phyloP scores from a whole-genome alignment of 495 filamentous ascomycete genomes.

The Cercophora scortea region DNA sequence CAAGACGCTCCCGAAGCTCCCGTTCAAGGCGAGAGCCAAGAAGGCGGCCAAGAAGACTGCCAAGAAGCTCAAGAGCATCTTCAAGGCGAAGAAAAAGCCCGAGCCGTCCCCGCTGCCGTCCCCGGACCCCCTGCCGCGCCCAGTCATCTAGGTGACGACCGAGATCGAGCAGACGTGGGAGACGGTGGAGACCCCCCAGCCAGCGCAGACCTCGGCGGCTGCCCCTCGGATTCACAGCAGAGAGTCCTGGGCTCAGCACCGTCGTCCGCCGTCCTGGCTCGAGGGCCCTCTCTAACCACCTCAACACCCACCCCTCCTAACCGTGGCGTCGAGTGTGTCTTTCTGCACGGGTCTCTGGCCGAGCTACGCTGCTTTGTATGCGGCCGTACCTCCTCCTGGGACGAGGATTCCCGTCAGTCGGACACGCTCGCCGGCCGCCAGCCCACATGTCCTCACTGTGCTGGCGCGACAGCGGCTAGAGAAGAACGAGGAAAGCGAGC shows the following conservation, averaged over 20 bases:
- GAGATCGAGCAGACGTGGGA: background rate
- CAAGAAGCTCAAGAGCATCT: background rate
- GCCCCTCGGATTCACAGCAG: background rate
- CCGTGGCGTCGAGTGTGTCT: constrained; percentile 53
- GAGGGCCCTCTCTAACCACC: background rate
- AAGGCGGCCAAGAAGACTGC: background rate
- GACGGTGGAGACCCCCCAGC: background rate
- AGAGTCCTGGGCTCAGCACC: background rate
- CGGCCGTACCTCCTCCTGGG: constrained; percentile 51
- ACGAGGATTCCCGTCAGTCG: constrained; percentile 38
- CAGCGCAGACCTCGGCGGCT: background rate
- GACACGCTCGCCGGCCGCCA: constrained; percentile 49
- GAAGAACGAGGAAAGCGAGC: constrained; percentile 55
- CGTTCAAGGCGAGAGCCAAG: constrained; percentile 16
- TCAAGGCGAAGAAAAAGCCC: background rate
- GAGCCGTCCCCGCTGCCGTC: no score
- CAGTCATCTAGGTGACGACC: background rate
- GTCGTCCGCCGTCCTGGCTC: background rate
- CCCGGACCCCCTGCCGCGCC: no score
- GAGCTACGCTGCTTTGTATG: constrained; percentile 56
- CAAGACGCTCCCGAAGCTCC: constrained; percentile 17
- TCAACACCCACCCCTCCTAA: constrained; percentile 18
- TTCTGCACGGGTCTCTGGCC: constrained; percentile 56
- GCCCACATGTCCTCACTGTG: constrained; percentile 56
- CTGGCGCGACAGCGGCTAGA: constrained; percentile 44